Conservation (phyloP, 2,329 filamentous ascomycete genomes). For the Penicillium glabrum region DNA sequence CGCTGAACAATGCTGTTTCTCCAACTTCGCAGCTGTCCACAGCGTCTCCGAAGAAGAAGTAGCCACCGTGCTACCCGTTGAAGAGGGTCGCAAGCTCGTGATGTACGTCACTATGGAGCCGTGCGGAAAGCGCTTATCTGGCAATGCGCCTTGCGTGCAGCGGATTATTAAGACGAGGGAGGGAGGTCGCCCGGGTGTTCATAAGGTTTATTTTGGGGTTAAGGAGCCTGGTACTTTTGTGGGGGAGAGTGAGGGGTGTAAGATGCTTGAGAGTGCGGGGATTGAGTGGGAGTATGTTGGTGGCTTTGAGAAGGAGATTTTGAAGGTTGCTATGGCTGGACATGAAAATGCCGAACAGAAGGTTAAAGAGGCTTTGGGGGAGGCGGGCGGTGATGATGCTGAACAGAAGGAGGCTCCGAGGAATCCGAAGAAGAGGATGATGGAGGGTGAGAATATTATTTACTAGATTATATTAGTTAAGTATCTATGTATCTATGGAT, state of each 20-base stretch:
- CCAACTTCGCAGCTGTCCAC: constrained; percentile 57
- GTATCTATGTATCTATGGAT: no score
- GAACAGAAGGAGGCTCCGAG: constrained; percentile 40
- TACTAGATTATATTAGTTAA: constrained; percentile 6
- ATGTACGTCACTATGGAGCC: constrained; percentile 88
- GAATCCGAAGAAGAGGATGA: constrained; percentile 51
- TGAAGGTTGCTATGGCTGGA: constrained; percentile 79
- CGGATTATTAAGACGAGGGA: constrained; percentile 62
- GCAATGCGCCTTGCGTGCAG: constrained; percentile 64
- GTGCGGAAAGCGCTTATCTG: constrained; percentile 47
- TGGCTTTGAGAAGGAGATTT: constrained; percentile 78
- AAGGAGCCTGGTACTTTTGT: constrained; percentile 91
- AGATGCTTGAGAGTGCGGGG: constrained; percentile 68
- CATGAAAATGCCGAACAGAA: constrained; percentile 53
- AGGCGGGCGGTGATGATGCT: constrained; percentile 37
- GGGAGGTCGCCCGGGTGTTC: constrained; percentile 60
- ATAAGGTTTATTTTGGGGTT: constrained; percentile 81
- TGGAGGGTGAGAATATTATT: constrained; percentile 34
- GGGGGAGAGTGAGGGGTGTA: constrained; percentile 72
- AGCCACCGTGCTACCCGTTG: constrained; percentile 41
- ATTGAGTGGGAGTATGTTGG: constrained; percentile 70
- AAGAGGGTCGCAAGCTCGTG: constrained; percentile 49
- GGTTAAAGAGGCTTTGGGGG: constrained; percentile 25
- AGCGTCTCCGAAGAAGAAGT: constrained; percentile 36
- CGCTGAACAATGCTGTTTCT: constrained; percentile 87